Conservation (phyloP, 495 filamentous ascomycete species). For the Penicillium bovifimosum region DNA sequence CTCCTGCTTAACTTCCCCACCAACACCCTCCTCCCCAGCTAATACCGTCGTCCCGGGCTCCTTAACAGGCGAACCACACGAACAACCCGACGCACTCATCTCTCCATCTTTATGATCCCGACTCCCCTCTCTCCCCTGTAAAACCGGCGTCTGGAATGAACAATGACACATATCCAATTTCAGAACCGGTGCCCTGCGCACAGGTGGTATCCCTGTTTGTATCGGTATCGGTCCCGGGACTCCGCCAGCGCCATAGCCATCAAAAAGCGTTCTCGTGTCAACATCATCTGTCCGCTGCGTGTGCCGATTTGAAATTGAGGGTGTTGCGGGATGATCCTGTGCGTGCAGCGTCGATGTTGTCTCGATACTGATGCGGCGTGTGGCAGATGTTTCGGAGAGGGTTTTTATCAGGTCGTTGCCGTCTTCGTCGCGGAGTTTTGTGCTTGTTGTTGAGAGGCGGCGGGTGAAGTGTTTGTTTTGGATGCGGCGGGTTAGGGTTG, state of each 20-base stretch:
- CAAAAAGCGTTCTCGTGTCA: conserved; percentile 15
- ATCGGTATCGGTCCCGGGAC: too few relatives aligned
- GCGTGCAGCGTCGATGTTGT: conserved; percentile 14
- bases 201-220: too few relatives aligned
- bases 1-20: background rate
- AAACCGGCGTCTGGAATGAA: conserved; percentile 6
- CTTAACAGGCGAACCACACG: background rate
- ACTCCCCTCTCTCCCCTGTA: background rate
- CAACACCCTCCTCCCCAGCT: background rate
- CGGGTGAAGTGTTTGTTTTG: conserved; percentile 15
- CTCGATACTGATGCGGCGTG: conserved; percentile 9
- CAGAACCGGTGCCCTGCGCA: conserved; percentile 10
- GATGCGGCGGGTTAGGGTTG: conserved; percentile 14
- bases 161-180: conserved; percentile 15
- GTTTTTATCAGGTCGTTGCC: conserved; percentile 23
- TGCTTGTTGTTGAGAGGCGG: conserved; percentile 14
- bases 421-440: conserved; percentile 17
- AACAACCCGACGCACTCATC: background rate
- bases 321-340: too few relatives aligned
- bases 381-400: conserved; percentile 10
- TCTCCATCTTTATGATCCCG: background rate
- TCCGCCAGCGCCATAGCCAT: background rate
- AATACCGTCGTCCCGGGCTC: background rate
- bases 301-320: too few relatives aligned
- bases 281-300: conserved; percentile 5